Percentiles rank a stretch among this genome's conserved stretches.
These are phyloP conservation scores for Nitzschia putrida DNA, from an alignment of 108 stramenopile genomes.

Conservation along the genomic window DNA sequence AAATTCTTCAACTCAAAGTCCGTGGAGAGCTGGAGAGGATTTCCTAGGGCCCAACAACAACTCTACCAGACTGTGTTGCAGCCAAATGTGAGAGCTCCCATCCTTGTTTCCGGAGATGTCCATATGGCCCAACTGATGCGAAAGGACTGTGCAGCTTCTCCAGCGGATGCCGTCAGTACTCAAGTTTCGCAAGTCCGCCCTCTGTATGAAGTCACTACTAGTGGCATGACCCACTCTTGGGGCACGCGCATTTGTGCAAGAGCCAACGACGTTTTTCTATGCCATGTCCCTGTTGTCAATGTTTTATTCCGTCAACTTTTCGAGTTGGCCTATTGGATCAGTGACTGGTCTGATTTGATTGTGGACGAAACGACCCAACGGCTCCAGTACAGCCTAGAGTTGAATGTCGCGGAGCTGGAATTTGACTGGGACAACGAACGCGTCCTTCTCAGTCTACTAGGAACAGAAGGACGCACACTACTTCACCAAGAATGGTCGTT, in stretches of 20 bases:
- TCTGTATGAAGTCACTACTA: constrained; percentile 76
- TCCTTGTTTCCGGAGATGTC: constrained; percentile 79
- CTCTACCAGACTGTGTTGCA: constrained; percentile 70
- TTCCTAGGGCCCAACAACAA: constrained; percentile 60
- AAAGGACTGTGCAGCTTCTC: constrained; percentile 49
- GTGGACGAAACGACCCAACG: constrained; percentile 32
- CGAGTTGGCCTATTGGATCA: constrained; percentile 45
- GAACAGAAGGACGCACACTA: constrained; percentile 21
- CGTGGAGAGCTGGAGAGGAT: constrained; percentile 71
- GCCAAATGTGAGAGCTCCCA: constrained; percentile 56
- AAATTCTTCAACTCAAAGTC: constrained; percentile 58
- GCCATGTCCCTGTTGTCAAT: constrained; percentile 21
- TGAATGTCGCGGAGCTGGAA: constrained; percentile 81
- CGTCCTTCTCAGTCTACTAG: constrained; percentile 36
- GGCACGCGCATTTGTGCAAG: constrained; percentile 48
- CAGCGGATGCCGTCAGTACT: background rate
- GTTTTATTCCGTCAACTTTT: constrained; percentile 4
- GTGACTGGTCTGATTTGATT: constrained; percentile 47
- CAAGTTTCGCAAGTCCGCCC: constrained; percentile 17
- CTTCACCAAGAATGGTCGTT: constrained; percentile 27
- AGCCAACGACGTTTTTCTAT: constrained; percentile 30
- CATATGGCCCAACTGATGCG: constrained; percentile 77
- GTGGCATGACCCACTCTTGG: constrained; percentile 87
- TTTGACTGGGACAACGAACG: constrained; percentile 57
- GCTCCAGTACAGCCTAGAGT: constrained; percentile 63